Evolutionary conservation across 164 flowering plant genomes (phyloP).

Genomic region (Cinnamomum micranthum): DNA sequence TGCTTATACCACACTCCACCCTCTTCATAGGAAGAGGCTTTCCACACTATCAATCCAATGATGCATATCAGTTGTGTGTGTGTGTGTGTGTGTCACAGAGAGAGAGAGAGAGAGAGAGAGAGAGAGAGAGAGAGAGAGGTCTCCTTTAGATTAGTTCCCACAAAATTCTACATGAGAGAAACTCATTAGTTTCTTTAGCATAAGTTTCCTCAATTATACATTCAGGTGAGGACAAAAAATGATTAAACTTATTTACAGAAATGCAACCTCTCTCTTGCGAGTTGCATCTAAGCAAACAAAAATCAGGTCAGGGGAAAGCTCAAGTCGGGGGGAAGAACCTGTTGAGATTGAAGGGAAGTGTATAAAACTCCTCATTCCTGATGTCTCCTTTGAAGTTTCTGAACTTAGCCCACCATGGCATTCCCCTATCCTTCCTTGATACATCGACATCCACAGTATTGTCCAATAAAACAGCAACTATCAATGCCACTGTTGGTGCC

Average conservation of each 20-base stretch:
- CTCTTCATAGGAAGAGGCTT: no score
- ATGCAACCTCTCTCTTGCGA: not conserved
- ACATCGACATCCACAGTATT: constrained; percentile 13
- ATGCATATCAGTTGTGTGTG: no score
- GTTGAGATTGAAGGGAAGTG: constrained; percentile 24
- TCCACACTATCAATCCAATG: no score
- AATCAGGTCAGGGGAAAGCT: not conserved
- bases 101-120: no score
- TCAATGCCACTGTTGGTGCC: constrained; percentile 17
- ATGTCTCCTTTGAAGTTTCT: constrained; percentile 19
- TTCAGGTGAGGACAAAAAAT: no score
- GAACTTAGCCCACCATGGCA: constrained; percentile 28
- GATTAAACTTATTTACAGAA: not conserved
- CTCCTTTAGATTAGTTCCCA: not conserved
- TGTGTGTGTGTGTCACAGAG: no score
- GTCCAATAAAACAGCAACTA: constrained; percentile 21
- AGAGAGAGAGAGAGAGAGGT: not conserved
- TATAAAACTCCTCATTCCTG: constrained; percentile 23
- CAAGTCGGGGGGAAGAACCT: constrained; percentile 19
- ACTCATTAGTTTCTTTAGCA: not conserved
- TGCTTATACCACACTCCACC: no score
- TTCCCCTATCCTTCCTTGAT: constrained; percentile 25
- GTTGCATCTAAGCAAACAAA: not conserved
- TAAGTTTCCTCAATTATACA: no score
- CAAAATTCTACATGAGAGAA: not conserved